Base-by-base conservation (phyloP, 2,329 filamentous ascomycete species). In the Ceratocystis papillata region DNA sequence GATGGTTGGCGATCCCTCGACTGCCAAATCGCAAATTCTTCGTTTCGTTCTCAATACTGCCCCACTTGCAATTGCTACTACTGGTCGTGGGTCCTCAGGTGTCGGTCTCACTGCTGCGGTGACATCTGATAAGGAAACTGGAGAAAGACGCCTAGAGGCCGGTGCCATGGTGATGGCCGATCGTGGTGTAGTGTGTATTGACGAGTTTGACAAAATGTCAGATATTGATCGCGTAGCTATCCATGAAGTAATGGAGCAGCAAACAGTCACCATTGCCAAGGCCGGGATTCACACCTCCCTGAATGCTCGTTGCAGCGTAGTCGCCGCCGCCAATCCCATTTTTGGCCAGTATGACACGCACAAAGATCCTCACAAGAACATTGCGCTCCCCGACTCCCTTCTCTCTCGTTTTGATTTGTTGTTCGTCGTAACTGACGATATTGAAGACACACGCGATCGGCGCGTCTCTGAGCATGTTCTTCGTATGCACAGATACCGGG, bases 221-320 rank as follows among this genome's bases (percentile, higher is more conserved):
- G 94, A 99, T 74, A 87, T 97, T 67, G 94, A 99, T 76, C 86
- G 94, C 74, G 94, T 99, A 3, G 94, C 94, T 60, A 99, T 99
- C 71, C 94, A 99, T 83, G 94, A 99, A 89, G 94, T 99, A 70
- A 99, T 99, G 94, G 94, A 99, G 77, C 94, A 99, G 78, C 94
- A 99, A 77, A 99, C 94, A 0, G 94, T 99, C 68, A 99, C 94
- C 15, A 99, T 99, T 72, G 94, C 94, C 64, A 99, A 99, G 78
- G 94, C 94, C 1, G 94, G 94, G 70, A 99, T 99, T 67, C 94
- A 99, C 76, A 99, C 94, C 0, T 96, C 92, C 2, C 80, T 99
- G 68, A 99, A 99, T 73, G 94, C 94, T 64, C 87, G 94, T 67
- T 99, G 94, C 78, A 96, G 91, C 76, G 94, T 99, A 69, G 84